A percentile compares a stretch with the other conserved stretches of the same genome.
phyloP scores from a whole-genome alignment of 176 grass and related monocot species.

The Cenchrus americanus region DNA sequence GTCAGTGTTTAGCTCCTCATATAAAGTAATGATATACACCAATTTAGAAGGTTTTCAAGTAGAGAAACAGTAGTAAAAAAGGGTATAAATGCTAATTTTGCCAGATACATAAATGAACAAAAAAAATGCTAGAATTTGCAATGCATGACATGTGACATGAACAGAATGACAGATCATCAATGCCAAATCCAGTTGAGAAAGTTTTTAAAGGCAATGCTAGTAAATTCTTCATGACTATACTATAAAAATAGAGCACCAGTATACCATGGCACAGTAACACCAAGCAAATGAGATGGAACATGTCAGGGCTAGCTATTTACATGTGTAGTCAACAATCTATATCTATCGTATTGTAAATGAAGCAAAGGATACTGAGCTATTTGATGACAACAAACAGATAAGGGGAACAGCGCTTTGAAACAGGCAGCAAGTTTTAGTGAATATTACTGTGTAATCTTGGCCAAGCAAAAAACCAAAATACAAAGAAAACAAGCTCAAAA shows the following conservation, averaged over 20 bases:
- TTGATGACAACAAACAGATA: neutral
- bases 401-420: neutral
- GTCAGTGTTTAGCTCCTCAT: neutral
- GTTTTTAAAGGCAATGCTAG: no score
- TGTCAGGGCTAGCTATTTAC: neutral
- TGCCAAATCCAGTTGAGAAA: neutral
- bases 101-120: neutral
- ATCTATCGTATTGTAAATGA: neutral
- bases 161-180: neutral
- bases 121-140: neutral
- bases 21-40: no score
- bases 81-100: neutral
- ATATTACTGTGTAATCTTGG: no score
- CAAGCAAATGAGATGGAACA: neutral
- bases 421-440: no score
- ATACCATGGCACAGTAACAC: neutral
- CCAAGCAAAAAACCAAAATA: no score
- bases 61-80: no score
- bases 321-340: neutral
- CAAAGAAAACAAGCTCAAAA: neutral
- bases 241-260: neutral
- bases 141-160: neutral
- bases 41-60: no score
- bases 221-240: neutral
- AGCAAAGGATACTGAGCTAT: neutral